phyloP scores from a whole-genome alignment of 257 asterid genomes.

The Linaria vulgaris region DNA sequence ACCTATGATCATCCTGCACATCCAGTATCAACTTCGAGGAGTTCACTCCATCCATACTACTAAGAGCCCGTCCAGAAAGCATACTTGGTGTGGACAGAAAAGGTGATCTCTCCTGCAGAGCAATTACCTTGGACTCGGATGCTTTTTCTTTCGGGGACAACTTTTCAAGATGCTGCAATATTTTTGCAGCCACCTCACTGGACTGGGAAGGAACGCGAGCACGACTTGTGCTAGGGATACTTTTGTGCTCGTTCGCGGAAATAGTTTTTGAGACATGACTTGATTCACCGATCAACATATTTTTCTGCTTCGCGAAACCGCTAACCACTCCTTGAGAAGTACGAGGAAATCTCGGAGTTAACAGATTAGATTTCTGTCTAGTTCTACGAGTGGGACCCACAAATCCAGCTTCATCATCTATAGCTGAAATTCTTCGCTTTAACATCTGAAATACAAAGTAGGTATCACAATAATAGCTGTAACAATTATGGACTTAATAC shows the following conservation, averaged over 20 bases:
- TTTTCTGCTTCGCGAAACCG: conserved; percentile 47
- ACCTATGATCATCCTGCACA: conserved; percentile 37
- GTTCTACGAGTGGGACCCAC: conserved; percentile 75
- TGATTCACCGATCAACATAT: conserved; percentile 32
- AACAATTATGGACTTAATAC: neutral
- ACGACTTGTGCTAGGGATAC: conserved; percentile 53
- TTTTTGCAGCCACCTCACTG: conserved; percentile 73
- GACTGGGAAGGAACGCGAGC: conserved; percentile 61
- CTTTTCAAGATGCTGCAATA: conserved; percentile 78
- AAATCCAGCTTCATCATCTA: conserved; percentile 75
- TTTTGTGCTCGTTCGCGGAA: conserved; percentile 36
- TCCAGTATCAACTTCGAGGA: conserved; percentile 51
- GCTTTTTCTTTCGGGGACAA: conserved; percentile 71
- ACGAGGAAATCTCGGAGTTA: conserved; percentile 39
- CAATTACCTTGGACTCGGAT: conserved; percentile 49
- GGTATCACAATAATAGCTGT: conserved; percentile 12
- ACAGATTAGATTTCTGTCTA: conserved; percentile 66
- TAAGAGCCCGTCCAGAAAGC: conserved; percentile 59
- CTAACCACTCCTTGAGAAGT: conserved; percentile 35
- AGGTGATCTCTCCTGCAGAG: conserved; percentile 49
- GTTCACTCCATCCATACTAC: conserved; percentile 54
- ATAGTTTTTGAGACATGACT: neutral
- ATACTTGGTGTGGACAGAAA: conserved; percentile 44
- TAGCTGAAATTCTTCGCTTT: conserved; percentile 73
- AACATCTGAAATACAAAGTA: conserved; percentile 48